Base-by-base conservation (phyloP, 768 basidiomycete genomes). In the Xerocomellus intermedius region DNA sequence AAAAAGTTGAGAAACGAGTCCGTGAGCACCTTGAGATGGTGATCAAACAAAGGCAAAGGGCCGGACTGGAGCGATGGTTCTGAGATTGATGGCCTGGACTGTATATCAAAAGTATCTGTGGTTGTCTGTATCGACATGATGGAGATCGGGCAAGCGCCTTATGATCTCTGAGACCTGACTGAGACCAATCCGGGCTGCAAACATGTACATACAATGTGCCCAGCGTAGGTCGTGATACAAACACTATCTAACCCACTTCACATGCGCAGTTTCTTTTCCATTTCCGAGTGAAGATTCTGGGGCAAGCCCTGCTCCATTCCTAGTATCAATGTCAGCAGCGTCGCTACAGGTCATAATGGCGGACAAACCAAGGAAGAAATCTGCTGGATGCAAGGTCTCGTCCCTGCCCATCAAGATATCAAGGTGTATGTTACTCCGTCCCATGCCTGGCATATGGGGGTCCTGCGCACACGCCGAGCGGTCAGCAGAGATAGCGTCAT, bases 321-420 rank as follows among this genome's bases (percentile, higher is more conserved):
- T 89, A 47, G 13, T 37, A n/a, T 17, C 16, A 17, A 7, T 13
- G 43, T 58, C 33, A 60, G 48, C 6, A 55, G 13, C 50, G 48
- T 32, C 56, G 46, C 17, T 35, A 26, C 12, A 43, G 38, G 45
- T 24, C 46, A 21, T n/a, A 8, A 37, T 26, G 35, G 44, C 22
- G 50, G 36, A 73, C 82, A 42, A 62, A 85, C 94, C 86, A 37
- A 81, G 77, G 77, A 98, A 90, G 61, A 96, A 79, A 67, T 98
- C 96, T 2, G 74, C 74, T 5, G 86, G 80, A 26, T 88, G 87
- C 51, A 99, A 78, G 22, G 74, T 77, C 71, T 97, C 92, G 65
- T 99, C 96, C 37, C 87, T 84, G 43, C 96, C 96, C 84, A 91
- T 90, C 54, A 99, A 73, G 62, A 98, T 91, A 69, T 99, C 96